Evolutionary conservation across 441 rosid genomes (phyloP).

Genomic region (Eugenia klotzschiana): DNA sequence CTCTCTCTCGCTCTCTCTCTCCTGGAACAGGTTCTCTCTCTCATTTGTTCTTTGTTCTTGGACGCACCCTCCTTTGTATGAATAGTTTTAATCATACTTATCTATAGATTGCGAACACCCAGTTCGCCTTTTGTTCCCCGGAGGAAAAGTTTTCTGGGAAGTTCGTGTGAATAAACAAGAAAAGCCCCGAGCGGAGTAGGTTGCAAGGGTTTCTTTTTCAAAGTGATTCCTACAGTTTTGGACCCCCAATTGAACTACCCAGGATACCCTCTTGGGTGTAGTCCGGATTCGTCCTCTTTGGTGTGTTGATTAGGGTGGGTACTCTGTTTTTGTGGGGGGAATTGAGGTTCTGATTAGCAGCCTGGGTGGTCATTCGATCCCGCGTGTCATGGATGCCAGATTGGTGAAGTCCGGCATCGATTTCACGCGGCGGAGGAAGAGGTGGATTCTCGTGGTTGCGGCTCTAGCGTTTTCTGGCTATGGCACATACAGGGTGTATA

Average conservation of each 20-base stretch:
- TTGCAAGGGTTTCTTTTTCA: background rate
- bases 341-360: background rate
- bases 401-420: conserved; percentile 22
- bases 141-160: background rate
- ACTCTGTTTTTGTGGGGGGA: background rate
- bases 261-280: background rate
- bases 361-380: background rate
- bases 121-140: background rate
- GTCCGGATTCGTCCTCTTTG: background rate
- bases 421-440: conserved; percentile 31
- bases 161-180: background rate
- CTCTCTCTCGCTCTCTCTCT: background rate
- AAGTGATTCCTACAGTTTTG: background rate
- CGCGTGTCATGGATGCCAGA: conserved; percentile 19
- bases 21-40: background rate
- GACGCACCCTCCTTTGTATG: background rate
- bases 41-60: background rate
- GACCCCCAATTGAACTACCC: background rate
- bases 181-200: background rate
- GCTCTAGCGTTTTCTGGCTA: conserved; percentile 30
- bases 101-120: background rate
- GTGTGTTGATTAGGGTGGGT: background rate
- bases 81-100: background rate
- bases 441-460: conserved; percentile 29
- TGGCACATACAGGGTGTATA: conserved; percentile 46